A percentile compares a stretch with the other conserved stretches of the same genome.
Evolutionary conservation across 1,284 basidiomycete species (phyloP).

Genomic region (Exsudoporus floridanus): DNA sequence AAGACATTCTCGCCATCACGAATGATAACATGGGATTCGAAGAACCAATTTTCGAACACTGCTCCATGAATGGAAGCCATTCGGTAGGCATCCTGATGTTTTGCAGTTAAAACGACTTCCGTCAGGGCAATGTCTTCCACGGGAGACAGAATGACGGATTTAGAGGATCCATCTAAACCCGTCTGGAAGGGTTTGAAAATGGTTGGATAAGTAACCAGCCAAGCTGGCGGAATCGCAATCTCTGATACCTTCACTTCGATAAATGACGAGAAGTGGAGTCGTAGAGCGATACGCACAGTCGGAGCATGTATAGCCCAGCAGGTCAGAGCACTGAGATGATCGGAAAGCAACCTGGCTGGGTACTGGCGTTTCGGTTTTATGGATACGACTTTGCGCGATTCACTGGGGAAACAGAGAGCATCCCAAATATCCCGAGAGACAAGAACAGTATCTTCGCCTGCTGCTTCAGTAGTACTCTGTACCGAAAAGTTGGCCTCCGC

Average conservation of each 20-base stretch:
- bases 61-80: conserved; percentile 21
- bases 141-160: conserved; percentile 23
- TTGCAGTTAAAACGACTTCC: conserved; percentile 49
- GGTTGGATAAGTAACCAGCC: conserved; percentile 28
- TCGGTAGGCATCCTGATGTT: conserved; percentile 44
- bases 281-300: conserved; percentile 20
- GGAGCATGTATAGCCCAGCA: conserved; percentile 33
- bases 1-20: conserved; percentile 48
- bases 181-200: conserved; percentile 29
- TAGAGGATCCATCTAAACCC: conserved; percentile 4
- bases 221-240: conserved; percentile 29
- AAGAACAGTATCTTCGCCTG: conserved; percentile 23
- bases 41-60: conserved; percentile 28
- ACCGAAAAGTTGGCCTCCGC: conserved; percentile 27
- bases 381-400: conserved; percentile 15
- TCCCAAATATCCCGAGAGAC: conserved; percentile 38
- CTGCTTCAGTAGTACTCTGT: neutral
- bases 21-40: conserved; percentile 42
- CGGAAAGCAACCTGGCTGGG: conserved; percentile 4
- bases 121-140: conserved; percentile 32
- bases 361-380: conserved; percentile 29
- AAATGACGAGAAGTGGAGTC: neutral
- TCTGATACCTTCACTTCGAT: conserved; percentile 24
- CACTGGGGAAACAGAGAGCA: conserved; percentile 22
- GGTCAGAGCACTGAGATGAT: conserved; percentile 11